Base-by-base conservation (phyloP, 495 filamentous ascomycete genomes). In the Penicillium coffeae region DNA sequence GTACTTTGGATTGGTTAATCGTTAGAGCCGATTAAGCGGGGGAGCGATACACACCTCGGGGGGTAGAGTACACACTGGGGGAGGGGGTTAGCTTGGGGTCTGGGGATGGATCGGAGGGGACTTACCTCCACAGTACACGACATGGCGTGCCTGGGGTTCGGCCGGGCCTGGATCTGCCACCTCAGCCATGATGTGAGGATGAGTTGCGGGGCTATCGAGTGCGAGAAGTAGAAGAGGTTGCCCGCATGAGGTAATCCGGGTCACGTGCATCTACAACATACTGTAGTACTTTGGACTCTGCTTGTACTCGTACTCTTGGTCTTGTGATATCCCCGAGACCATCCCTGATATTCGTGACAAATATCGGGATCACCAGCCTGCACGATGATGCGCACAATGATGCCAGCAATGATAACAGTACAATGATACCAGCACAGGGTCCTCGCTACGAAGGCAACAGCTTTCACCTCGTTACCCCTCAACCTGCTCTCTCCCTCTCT, bases 61-160 rank as follows among this genome's bases (percentile, higher is more conserved):
- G 39, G 93, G 93, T 60, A 98, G 75, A 41, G 84, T 85, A 75
- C 93, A 98, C 41, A 96, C 91, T 96, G 60, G 45, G 48, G 37
- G 54, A 13, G 21, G n/a, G n/a, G n/a, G n/a, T n/a, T n/a, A n/a
- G n/a, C n/a, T 19, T 8, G 36, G 36, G 15, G 15, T 14, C 18
- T 38, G n/a, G 36, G n/a, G 36, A 12, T 34, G 36, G 18, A 13
- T 14, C 18, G 36, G 36, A 15, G n/a, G n/a, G 6, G 47, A 58
- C 79, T 69, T 72, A 89, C 88, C 83, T 71, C 85, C 89, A 66
- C 89, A 95, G 63, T 95, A 95, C 45, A 85, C 63, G 50, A 93
- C 74, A 45, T 83, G 72, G 59, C 80, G 72, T 14, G 83, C 78
- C 64, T 85, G 84, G 16, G 79, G 74, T 63, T 85, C 84, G 10